phyloP scores from a whole-genome alignment of 106 monocot species.

The Dioscorea alata region DNA sequence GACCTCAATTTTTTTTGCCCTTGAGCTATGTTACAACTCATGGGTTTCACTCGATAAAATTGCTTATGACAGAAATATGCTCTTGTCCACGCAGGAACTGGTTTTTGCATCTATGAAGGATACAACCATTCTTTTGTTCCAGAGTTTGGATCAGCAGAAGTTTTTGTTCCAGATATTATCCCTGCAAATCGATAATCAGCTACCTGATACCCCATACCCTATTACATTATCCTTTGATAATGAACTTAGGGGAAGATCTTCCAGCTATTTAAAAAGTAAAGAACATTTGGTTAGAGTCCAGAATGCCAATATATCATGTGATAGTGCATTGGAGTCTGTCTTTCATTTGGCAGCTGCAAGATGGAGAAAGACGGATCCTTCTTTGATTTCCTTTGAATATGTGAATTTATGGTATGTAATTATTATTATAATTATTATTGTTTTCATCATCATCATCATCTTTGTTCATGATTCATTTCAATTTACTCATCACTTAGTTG shows the following conservation, averaged over 20 bases:
- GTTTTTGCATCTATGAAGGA: conserved; percentile 70
- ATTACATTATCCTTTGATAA: conserved; percentile 63
- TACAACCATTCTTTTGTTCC: conserved; percentile 43
- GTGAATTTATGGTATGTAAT: conserved; percentile 72
- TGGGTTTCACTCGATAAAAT: background rate
- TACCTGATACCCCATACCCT: conserved; percentile 62
- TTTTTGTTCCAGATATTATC: conserved; percentile 56
- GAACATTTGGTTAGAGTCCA: conserved; percentile 22
- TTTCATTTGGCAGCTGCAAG: conserved; percentile 57
- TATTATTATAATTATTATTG: background rate
- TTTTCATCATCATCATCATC: background rate
- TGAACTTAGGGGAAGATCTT: conserved; percentile 28
- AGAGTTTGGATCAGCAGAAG: conserved; percentile 77
- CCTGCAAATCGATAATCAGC: conserved; percentile 92
- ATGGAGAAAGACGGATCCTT: conserved; percentile 70
- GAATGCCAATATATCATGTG: conserved; percentile 24
- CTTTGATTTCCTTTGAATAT: conserved; percentile 77
- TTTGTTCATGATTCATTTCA: background rate
- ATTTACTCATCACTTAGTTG: conserved; percentile 2
- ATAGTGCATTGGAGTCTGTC: conserved; percentile 22
- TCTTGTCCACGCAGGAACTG: conserved; percentile 58
- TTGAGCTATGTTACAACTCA: background rate
- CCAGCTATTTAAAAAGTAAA: conserved; percentile 25
- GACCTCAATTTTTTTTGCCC: background rate
- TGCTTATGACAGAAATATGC: background rate